Base-by-base conservation (phyloP, 345 rosid genomes). In the Citrus trifoliata region DNA sequence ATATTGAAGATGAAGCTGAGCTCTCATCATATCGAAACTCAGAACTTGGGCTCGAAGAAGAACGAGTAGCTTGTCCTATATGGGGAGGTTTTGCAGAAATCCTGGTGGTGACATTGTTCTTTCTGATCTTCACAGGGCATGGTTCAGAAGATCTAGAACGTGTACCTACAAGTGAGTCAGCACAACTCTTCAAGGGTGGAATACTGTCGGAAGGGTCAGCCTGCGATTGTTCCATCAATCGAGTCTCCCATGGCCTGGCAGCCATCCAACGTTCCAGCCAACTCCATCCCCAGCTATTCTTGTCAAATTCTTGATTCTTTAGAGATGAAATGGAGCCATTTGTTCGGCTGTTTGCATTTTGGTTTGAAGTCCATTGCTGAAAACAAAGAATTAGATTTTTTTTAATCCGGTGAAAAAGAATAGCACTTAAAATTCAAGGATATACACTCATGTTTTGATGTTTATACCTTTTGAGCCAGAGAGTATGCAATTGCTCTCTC, bases 211-310 rank as follows among this genome's bases (percentile, higher is more conserved):
- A 71, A 14, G 79, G 76, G 38, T 86, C 86, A 16, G 82, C 32
- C 7, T 75, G 76, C 56, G 89, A 84, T 83, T 82, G 85, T 64
- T 94, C 98, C 95, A 90, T 88, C 87, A 92, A 81, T 75, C 98
- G 81, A 10, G 94, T 87, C 86, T 94, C 99, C 99, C 98, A 95
- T 81, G 99, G 99, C 85, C 88, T 85, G 58, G 97, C 94, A 1
- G 97, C 98, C 99, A 95, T 94, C 99, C 99, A 95, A 59, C 99
- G 96, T 76, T 93, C 99, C 18, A 95, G 88, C 99, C 99, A 95
- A 81, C 96, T 92, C 99, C 98, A 95, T 71, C 97, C 97, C 98
- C 93, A 89, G 76, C 90, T 89, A 63, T 85, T 90, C 84, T 87
- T 90, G 71, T 91, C 97, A 77, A 92, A 88, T 77, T 89, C 94